Evolutionary conservation across 2,329 filamentous ascomycete genomes (phyloP), one percentile per base, ranked within the genome.

Genomic region (Kalmusia sp.): DNA sequence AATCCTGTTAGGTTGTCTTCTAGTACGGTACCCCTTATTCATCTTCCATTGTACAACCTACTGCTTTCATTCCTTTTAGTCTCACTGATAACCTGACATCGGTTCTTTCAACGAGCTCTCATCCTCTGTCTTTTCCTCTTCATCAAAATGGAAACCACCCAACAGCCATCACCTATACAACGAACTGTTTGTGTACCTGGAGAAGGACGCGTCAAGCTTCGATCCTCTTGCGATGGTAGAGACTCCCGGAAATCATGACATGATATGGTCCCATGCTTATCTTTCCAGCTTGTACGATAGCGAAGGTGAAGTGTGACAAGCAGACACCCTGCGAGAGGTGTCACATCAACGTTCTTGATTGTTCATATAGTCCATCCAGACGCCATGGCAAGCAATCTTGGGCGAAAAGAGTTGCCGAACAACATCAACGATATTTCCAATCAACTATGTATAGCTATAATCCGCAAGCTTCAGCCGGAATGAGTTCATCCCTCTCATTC

Each of bases 331-430:
- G 49, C 24, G 19, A 34, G 8, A 31, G 49, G 12, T 51, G 49
- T 14, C 24, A 28, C 6, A 19, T 15, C 4, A 51, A 39, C 17
- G n/a, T 3, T 6, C 19, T 33, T 14, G 19, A n/a, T 12, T 51
- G 49, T 19, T 22, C 17, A 3, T 51, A 45, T 33, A 46, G 49
- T 19, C 40, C 40, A 4, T 51, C 49, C 1, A 21, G 40, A 19
- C 22, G 40, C 8, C 49, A 45, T 14, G 49, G 49, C 7, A 51
- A 51, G 33, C 49, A 51, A 8, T 25, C 39, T 3, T 51, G 39
- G 39, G 40, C 49, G 14, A 47, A 21, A 8, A 21, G 44, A 17
- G 48, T 43, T 6, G 30, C 38, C 4, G 15, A 28, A 12, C 37
- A 35, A 14, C 38, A 40, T 11, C 48, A 39, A 28, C n/a, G 22